Conservation (phyloP, 2,329 filamentous ascomycete genomes). For the Sporothrix phasma region DNA sequence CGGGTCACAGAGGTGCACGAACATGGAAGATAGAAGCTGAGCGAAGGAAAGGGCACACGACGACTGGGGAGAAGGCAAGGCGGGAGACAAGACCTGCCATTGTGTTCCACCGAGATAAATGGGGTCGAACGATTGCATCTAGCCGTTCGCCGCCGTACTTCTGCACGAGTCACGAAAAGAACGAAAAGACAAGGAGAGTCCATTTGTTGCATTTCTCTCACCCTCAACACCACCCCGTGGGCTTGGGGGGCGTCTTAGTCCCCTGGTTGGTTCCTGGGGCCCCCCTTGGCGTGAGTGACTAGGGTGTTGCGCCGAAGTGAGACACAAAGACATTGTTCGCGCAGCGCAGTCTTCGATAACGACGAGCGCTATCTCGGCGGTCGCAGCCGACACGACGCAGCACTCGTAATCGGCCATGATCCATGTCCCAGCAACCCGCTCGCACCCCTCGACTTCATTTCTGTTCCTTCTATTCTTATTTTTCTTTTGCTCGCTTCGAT, state of each 20-base stretch:
- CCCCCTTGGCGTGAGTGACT: not conserved
- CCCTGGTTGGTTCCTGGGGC: not conserved
- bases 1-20: not conserved
- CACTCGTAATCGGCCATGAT: not conserved
- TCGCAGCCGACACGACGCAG: not conserved
- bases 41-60: too few species aligned
- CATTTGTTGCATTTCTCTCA: not conserved
- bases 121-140: not conserved
- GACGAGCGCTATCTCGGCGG: constrained; percentile 1
- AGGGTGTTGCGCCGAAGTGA: not conserved
- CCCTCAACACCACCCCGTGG: not conserved
- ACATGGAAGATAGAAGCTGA: not conserved
- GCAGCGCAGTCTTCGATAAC: not conserved
- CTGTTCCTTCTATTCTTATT: not conserved
- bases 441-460: not conserved
- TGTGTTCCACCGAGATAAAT: not conserved
- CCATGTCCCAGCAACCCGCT: not conserved
- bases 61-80: not conserved
- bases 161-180: not conserved
- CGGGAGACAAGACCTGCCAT: not conserved
- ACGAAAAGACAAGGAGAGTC: not conserved
- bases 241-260: not conserved
- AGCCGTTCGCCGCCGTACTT: not conserved
- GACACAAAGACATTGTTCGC: not conserved
- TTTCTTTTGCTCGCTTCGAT: not conserved